Percentiles rank a stretch among this genome's conserved stretches.
phyloP scores from a whole-genome alignment of 2,329 filamentous ascomycete genomes.

The Didymella keratinophila region DNA sequence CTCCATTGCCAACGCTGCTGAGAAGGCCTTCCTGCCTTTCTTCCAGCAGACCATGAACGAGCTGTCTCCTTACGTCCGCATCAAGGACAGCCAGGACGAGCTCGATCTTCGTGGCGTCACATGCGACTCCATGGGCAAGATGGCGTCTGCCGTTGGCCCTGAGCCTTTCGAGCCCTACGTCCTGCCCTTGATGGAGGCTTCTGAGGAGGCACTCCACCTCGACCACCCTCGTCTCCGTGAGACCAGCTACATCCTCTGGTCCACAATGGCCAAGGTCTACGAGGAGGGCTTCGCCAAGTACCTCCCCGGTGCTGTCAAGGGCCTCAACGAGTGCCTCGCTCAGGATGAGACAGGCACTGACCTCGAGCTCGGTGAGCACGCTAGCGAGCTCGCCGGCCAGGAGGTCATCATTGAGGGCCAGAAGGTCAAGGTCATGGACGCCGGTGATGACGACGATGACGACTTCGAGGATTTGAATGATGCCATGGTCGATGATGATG shows the following conservation, averaged over 20 bases:
- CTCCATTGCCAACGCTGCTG: conserved; percentile 85
- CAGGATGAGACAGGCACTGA: conserved; percentile 87
- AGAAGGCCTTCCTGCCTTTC: conserved; percentile 85
- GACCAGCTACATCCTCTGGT: conserved; percentile 97
- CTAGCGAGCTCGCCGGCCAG: conserved; percentile 75
- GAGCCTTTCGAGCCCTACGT: conserved; percentile 91
- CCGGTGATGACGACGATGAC: conserved; percentile 63
- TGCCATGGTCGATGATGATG: conserved; percentile 76
- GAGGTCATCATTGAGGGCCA: conserved; percentile 82
- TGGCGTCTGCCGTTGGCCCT: conserved; percentile 85
- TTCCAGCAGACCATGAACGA: conserved; percentile 89
- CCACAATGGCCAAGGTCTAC: conserved; percentile 92
- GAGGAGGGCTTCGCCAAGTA: conserved; percentile 82
- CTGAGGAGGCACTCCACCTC: conserved; percentile 86
- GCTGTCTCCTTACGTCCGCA: conserved; percentile 81
- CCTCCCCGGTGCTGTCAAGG: conserved; percentile 78
- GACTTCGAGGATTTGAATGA: conserved; percentile 66
- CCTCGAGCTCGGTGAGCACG: conserved; percentile 76
- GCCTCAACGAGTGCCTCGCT: conserved; percentile 83
- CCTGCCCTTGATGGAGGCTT: conserved; percentile 86
- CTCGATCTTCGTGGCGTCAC: conserved; percentile 88
- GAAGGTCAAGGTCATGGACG: conserved; percentile 80
- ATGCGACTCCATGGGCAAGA: conserved; percentile 91
- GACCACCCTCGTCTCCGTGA: conserved; percentile 92
- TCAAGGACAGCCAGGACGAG: conserved; percentile 90